A percentile compares a stretch with the other conserved stretches of the same genome.
Evolutionary conservation across 352 stramenopile genomes (phyloP).

Genomic region (Blastocystis sp.): DNA sequence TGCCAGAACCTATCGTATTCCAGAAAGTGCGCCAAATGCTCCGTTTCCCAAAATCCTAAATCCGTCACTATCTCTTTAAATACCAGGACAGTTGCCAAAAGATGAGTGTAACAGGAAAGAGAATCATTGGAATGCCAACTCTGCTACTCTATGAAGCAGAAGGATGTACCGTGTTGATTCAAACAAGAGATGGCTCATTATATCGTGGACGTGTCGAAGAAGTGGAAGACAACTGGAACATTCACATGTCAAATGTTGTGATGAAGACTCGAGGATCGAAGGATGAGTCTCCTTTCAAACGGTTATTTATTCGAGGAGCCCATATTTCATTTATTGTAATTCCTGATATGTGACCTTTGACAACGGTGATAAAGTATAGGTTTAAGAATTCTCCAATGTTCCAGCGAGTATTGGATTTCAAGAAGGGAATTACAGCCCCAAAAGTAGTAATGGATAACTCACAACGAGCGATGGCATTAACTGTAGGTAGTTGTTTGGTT

Average conservation of each 20-base stretch:
- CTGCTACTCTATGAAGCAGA: slow-evolving; percentile 64
- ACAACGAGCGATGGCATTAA: not conserved
- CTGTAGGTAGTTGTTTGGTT: not conserved
- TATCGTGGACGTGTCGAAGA: slow-evolving; percentile 61
- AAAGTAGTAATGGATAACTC: slow-evolving; percentile 30
- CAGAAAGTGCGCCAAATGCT: not conserved
- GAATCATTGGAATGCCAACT: slow-evolving; percentile 66
- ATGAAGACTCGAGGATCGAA: slow-evolving; percentile 62
- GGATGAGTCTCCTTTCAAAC: slow-evolving; percentile 36
- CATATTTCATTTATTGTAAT: slow-evolving; percentile 61
- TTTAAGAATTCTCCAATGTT: slow-evolving; percentile 67
- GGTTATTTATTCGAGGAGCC: slow-evolving; percentile 55
- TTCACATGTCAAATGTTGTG: slow-evolving; percentile 51
- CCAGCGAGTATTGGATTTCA: slow-evolving; percentile 61
- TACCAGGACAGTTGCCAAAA: no score
- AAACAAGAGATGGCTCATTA: slow-evolving; percentile 60
- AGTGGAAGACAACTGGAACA: slow-evolving; percentile 66
- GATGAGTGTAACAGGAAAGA: slow-evolving; percentile 68
- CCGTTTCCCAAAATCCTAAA: not conserved
- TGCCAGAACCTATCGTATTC: no score
- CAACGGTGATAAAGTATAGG: not conserved
- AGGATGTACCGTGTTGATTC: slow-evolving; percentile 57
- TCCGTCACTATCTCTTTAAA: not conserved
- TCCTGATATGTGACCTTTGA: slow-evolving; percentile 21
- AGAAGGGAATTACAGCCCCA: slow-evolving; percentile 53